Base-by-base conservation (phyloP, 352 stramenopile genomes). In the Phytophthora ramorum region DNA sequence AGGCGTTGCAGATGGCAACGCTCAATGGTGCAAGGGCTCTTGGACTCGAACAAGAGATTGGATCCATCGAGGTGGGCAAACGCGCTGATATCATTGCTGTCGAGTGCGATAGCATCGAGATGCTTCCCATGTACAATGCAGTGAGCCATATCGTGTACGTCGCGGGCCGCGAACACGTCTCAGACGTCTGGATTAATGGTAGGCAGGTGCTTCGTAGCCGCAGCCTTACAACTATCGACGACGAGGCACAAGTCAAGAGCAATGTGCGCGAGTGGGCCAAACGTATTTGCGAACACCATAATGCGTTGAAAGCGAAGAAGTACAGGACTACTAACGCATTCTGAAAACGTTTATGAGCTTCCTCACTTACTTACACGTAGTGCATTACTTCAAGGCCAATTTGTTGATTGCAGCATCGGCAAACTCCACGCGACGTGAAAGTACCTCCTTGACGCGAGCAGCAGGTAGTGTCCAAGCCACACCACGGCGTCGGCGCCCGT, bases 131-230 rank as follows among this genome's bases (percentile, higher is more conserved):
- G 76, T 93, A 92, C 69, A 86, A 87, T 69, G 75, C 86, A 49
- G 75, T 94, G 50, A 91, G 79, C 55, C 89, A 95, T 63, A 57
- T 96, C 17, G 87, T 96, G 17, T 96, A 97, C 56, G 77, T 83
- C 17, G 77, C 78, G n/a, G 77, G 77, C n/a, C 78, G 85, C 13
- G 75, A 92, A 62, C 79, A 94, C 75, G 89, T 96, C 37, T 91
- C 85, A 37, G 87, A 97, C 67, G 88, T 94, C 7, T 96, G 85
- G 86, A 88, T 97, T 44, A 82, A 90, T 40, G 89, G 89, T 24
- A 91, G 89, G 68, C 78, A 79, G 3, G 69, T 97, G 46, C 67
- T 97, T 28, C 54, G 55, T 17, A 68, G 81, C 34, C 77, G 77
- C 30, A 63, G 85, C 58, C 70, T 96, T 13, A 84, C 71, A 38